Base-by-base conservation (phyloP, 1,139 yeast genomes). In the Protomyces lactucae-debilis region DNA sequence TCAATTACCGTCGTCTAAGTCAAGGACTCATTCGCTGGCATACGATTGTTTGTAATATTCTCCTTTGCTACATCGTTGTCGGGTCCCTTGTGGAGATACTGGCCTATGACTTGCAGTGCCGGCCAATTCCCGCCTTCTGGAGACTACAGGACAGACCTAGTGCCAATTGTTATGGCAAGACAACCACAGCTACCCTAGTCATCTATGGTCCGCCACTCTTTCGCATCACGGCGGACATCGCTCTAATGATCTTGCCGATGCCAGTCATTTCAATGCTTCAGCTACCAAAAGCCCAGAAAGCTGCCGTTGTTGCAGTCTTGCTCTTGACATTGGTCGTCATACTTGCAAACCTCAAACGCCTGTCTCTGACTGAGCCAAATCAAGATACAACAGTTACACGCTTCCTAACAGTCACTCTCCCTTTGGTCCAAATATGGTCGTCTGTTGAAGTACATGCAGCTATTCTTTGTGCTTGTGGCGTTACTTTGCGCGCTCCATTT, bases 151-250 rank as follows among this genome's bases (percentile, higher is more conserved):
- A 52, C 43, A n/a, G 48, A 18, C 12, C 39, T 8, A 14, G 12
- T 21, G 39, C 55, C 40, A 12, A 14, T 3, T 52, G 55, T 10
- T 52, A 52, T 21, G 23, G 23, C 23, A 14, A 28, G 21, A 35
- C 43, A 14, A 52, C 43, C 12, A 12, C 16, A 5, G 21, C 25
- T 14, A 23, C 37, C 10, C 37, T 52, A 4, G 43, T 52, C 25
- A 35, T 35, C 14, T 52, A 52, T 23, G 55, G 55, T n/a, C 55
- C 55, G 16, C 55, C 55, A 14, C 25, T 52, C 18, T 52, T 52
- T 23, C 18, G 55, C 18, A 35, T 36, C 43, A 32, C 28, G 21
- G 55, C 25, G 2, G 55, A 52, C 43, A 12, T 52, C 3, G 18
- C 43, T 10, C 37, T 52, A 9, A 52, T 52, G 35, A 35, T 35